phyloP scores from a whole-genome alignment of 2,329 filamentous ascomycete genomes.

The Epichloe sp. region DNA sequence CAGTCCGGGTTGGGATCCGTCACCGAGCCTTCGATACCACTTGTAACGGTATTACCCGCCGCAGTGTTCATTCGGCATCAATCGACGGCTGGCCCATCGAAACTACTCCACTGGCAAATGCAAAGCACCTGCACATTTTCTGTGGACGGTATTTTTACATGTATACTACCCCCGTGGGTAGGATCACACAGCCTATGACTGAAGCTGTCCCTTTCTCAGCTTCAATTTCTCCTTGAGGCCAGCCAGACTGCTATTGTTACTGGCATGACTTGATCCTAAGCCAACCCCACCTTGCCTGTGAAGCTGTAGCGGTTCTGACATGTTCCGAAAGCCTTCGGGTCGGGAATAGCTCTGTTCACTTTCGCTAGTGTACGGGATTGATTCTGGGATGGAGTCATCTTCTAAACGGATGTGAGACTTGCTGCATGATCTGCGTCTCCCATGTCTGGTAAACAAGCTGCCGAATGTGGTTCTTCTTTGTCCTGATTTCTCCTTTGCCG shows the following conservation, averaged over 20 bases:
- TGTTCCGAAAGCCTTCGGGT: neutral
- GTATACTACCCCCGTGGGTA: neutral
- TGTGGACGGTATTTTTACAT: neutral
- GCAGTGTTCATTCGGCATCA: neutral
- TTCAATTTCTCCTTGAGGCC: neutral
- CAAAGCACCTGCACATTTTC: neutral
- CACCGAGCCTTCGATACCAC: neutral
- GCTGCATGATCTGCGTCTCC: neutral
- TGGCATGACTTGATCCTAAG: neutral
- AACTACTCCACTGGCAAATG: neutral
- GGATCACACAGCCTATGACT: neutral
- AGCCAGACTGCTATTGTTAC: neutral
- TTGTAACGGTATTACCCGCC: neutral
- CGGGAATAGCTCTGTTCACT: neutral
- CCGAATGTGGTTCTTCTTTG: neutral
- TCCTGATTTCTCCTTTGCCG: neutral
- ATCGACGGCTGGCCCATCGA: no score
- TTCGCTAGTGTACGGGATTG: neutral
- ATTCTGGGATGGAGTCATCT: neutral
- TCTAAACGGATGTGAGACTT: neutral
- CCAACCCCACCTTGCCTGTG: neutral
- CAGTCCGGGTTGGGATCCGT: neutral
- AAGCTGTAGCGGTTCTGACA: neutral
- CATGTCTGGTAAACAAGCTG: conserved; percentile 1
- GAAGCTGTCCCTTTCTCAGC: neutral